Percentiles rank a stretch among this genome's conserved stretches.
Evolutionary conservation across 2,329 filamentous ascomycete species (phyloP).

Genomic region (Ceratocystis huliohia): DNA sequence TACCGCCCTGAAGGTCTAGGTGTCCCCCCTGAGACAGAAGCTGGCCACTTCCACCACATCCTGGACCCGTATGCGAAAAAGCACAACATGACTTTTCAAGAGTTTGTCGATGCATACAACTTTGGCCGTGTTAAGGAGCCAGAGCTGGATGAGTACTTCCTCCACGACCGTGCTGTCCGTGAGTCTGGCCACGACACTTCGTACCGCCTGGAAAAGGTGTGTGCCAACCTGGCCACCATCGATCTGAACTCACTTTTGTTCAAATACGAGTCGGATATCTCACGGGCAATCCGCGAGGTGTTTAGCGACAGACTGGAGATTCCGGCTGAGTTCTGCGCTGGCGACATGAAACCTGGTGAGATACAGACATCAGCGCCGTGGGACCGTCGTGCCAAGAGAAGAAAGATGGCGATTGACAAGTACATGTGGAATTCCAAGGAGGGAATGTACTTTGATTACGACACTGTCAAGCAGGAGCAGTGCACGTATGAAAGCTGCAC

Average conservation of each 20-base stretch:
- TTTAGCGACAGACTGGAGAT: slow-evolving; percentile 77
- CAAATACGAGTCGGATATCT: slow-evolving; percentile 95
- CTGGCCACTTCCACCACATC: slow-evolving; percentile 73
- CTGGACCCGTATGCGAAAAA: slow-evolving; percentile 73
- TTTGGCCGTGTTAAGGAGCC: slow-evolving; percentile 62
- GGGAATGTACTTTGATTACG: slow-evolving; percentile 97
- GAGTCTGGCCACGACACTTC: slow-evolving; percentile 96
- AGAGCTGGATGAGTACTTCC: slow-evolving; percentile 85
- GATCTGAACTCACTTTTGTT: slow-evolving; percentile 90
- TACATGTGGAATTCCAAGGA: slow-evolving; percentile 85
- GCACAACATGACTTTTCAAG: slow-evolving; percentile 63
- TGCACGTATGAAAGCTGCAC: slow-evolving; percentile 82
- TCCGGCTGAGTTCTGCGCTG: slow-evolving; percentile 66
- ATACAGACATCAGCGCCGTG: slow-evolving; percentile 74
- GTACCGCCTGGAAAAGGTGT: slow-evolving; percentile 79
- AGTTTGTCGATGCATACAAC: slow-evolving; percentile 88
- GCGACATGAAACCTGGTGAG: slow-evolving; percentile 49
- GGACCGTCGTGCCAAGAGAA: slow-evolving; percentile 76
- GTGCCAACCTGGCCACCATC: slow-evolving; percentile 80
- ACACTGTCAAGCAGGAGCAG: slow-evolving; percentile 69
- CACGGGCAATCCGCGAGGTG: slow-evolving; percentile 66
- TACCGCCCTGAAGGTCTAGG: slow-evolving; percentile 75
- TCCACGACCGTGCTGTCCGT: slow-evolving; percentile 88
- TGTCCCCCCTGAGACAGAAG: slow-evolving; percentile 84
- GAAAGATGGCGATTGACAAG: slow-evolving; percentile 79